These are phyloP conservation scores for Catunica adiposa DNA, from an alignment of 2,329 filamentous ascomycete species.

Conservation along the genomic window DNA sequence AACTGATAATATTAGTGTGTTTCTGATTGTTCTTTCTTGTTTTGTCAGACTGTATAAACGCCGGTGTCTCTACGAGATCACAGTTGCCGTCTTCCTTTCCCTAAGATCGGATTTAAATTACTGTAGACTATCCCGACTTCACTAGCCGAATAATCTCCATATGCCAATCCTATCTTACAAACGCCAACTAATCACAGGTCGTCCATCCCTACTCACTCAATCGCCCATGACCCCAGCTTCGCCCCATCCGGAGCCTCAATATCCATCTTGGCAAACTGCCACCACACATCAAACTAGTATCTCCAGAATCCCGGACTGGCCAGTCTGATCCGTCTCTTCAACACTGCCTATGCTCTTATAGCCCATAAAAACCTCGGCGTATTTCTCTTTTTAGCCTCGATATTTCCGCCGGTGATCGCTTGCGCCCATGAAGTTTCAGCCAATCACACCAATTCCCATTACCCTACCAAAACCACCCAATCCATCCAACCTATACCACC, in stretches of 20 bases:
- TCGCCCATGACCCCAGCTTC: neutral
- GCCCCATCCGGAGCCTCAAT: neutral
- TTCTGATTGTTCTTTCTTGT: too few relatives aligned
- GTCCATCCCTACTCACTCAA: neutral
- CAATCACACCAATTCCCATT: constrained; percentile 1
- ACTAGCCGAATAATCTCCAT: neutral
- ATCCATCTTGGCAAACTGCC: neutral
- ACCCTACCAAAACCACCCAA: neutral
- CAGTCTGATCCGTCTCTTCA: too few relatives aligned
- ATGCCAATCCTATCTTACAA: neutral
- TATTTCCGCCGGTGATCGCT: neutral
- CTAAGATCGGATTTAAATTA: too few relatives aligned
- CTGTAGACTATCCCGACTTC: too few relatives aligned
- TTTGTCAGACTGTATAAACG: too few relatives aligned
- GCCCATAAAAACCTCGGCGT: too few relatives aligned
- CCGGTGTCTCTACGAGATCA: too few relatives aligned
- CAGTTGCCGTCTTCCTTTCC: too few relatives aligned
- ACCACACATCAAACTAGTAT: neutral
- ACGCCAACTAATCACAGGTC: neutral
- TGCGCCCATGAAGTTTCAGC: neutral
- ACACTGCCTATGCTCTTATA: too few relatives aligned
- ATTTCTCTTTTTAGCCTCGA: too few relatives aligned
- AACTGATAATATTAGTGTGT: too few relatives aligned
- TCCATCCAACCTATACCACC: neutral
- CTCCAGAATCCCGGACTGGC: too few relatives aligned